phyloP scores from a whole-genome alignment of 2,329 filamentous ascomycete species.

The Coniella vitis region DNA sequence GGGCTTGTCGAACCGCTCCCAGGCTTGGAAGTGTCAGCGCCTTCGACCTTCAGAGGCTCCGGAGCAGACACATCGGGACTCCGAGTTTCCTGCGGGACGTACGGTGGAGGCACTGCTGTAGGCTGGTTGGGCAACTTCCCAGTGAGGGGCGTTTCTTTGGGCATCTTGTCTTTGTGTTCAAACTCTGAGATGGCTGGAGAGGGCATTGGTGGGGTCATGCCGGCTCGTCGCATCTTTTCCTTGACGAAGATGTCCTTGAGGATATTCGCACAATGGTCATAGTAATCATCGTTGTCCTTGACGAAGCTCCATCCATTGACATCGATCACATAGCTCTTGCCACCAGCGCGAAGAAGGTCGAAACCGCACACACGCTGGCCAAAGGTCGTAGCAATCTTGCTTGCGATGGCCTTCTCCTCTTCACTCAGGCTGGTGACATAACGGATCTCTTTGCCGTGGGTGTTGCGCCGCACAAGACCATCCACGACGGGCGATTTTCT shows the following conservation, averaged over 20 bases:
- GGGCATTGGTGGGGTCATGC: constrained; percentile 51
- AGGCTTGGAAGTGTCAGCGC: constrained; percentile 18
- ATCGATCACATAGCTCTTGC: constrained; percentile 94
- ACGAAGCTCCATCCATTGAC: constrained; percentile 99
- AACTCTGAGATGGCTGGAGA: constrained; percentile 36
- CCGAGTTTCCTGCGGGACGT: constrained; percentile 9
- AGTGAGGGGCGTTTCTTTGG: constrained; percentile 18
- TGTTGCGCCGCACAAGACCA: constrained; percentile 90
- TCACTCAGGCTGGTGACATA: constrained; percentile 82
- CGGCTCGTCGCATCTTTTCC: constrained; percentile 60
- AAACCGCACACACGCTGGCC: constrained; percentile 95
- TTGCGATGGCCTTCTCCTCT: constrained; percentile 79
- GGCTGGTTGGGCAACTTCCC: constrained; percentile 16
- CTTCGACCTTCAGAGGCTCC: constrained; percentile 24
- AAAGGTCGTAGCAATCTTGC: constrained; percentile 84
- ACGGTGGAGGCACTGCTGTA: constrained; percentile 7
- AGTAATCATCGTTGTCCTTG: constrained; percentile 98
- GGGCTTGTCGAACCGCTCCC: constrained; percentile 21
- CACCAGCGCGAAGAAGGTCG: constrained; percentile 79
- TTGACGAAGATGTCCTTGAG: constrained; percentile 81
- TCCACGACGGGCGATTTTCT: constrained; percentile 96
- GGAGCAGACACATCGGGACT: neutral
- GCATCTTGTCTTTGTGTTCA: constrained; percentile 30
- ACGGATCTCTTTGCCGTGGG: constrained; percentile 91
- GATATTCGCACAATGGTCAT: constrained; percentile 82